A percentile compares a stretch with the other conserved stretches of the same genome.
These are phyloP conservation scores for Austroboletus festivus DNA, from an alignment of 768 basidiomycete species.

Conservation along the genomic window DNA sequence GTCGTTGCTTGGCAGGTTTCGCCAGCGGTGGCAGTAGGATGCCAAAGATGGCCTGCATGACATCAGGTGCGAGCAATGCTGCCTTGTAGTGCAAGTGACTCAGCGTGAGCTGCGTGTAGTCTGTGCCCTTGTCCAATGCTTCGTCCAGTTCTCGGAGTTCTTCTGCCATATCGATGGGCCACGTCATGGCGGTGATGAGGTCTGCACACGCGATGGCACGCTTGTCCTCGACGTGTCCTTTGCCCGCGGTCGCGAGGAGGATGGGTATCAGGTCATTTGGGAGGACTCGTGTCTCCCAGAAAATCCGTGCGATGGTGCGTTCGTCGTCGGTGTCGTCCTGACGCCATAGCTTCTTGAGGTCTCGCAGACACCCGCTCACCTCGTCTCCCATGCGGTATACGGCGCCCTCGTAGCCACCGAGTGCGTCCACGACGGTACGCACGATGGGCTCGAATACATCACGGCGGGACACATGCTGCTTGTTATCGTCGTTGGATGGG, in stretches of 20 bases:
- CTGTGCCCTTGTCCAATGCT: constrained; percentile 73
- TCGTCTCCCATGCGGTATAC: constrained; percentile 79
- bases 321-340: constrained; percentile 97
- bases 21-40: constrained; percentile 78
- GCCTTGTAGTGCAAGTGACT: constrained; percentile 91
- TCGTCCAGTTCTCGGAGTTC: constrained; percentile 91
- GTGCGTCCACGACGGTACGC: constrained; percentile 71
- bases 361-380: constrained; percentile 80
- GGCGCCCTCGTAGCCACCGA: constrained; percentile 70
- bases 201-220: constrained; percentile 82
- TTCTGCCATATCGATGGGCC: constrained; percentile 95
- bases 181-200: constrained; percentile 94
- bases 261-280: constrained; percentile 87
- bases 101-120: constrained; percentile 80
- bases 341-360: constrained; percentile 93
- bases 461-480: constrained; percentile 41
- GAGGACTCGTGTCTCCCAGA: constrained; percentile 84
- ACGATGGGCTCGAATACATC: constrained; percentile 65
- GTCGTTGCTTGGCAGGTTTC: constrained; percentile 63
- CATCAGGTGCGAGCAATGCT: constrained; percentile 57
- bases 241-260: constrained; percentile 74
- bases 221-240: constrained; percentile 75
- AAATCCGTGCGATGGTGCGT: constrained; percentile 89
- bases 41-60: constrained; percentile 68
- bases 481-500: constrained; percentile 28